Conservation (phyloP, 2,329 filamentous ascomycete species). For the Exophiala viscosa region DNA sequence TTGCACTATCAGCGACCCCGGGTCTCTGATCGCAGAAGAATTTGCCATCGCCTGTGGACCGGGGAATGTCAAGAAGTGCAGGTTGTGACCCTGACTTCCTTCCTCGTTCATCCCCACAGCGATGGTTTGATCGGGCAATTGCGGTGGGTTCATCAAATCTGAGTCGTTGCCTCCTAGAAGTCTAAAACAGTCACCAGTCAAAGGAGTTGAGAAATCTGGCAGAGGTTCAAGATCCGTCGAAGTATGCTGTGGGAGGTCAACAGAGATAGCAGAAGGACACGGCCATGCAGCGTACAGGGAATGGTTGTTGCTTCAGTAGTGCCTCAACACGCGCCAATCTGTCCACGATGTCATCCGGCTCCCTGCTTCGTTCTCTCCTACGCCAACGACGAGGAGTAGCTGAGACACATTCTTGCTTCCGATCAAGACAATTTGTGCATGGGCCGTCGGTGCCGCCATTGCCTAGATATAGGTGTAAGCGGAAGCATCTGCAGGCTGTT, state of each 20-base stretch:
- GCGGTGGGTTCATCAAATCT: neutral
- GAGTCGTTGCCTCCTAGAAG: neutral
- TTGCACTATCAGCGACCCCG: neutral
- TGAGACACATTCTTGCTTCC: no score
- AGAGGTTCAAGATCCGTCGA: no score
- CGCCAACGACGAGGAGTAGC: no score
- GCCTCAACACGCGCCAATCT: conserved; percentile 1
- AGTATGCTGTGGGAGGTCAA: no score
- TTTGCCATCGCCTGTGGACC: neutral
- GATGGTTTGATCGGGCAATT: neutral
- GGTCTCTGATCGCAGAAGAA: neutral
- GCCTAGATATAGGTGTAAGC: no score
- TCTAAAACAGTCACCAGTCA: neutral
- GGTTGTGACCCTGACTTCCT: neutral
- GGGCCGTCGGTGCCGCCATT: no score
- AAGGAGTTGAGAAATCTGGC: no score
- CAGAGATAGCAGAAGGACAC: no score
- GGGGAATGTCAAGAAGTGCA: neutral
- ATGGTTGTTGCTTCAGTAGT: neutral
- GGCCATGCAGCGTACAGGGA: neutral
- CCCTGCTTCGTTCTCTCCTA: neutral
- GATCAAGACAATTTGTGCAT: no score
- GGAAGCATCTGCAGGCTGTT: no score
- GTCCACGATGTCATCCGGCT: neutral
- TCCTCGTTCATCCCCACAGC: neutral